Conservation (phyloP, 345 rosid species). For the Firmiana major region DNA sequence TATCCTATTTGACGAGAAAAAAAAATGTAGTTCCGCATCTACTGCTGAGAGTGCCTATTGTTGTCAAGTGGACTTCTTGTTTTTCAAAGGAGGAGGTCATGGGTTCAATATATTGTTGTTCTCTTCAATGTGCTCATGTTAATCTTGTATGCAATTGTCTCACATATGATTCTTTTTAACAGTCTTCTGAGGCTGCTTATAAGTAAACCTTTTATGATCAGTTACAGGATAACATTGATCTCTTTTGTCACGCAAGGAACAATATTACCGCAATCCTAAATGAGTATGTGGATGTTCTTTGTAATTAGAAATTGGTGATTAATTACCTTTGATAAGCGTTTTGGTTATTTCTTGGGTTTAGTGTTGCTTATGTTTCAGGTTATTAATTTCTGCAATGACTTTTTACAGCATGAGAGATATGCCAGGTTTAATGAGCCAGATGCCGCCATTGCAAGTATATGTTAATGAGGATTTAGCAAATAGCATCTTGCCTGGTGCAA, state of each 20-base stretch:
- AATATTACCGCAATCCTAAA: conserved; percentile 68
- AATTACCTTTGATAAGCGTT: background rate
- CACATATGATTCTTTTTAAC: background rate
- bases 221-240: conserved; percentile 77
- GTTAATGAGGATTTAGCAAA: conserved; percentile 64
- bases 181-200: conserved; percentile 2
- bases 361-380: conserved; percentile 12
- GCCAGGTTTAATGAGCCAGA: conserved; percentile 89
- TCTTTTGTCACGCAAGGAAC: conserved; percentile 61
- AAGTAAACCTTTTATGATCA: conserved; percentile 36
- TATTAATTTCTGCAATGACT: background rate
- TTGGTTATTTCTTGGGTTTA: background rate
- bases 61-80: background rate
- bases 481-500: conserved; percentile 47
- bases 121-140: background rate
- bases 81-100: background rate
- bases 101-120: background rate
- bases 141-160: background rate
- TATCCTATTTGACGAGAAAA: background rate
- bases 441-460: conserved; percentile 79
- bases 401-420: conserved; percentile 64
- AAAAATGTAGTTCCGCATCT: background rate
- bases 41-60: background rate
- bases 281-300: conserved; percentile 52
- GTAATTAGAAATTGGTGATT: conserved; percentile 11